These are phyloP conservation scores for Colletotrichum cuscutae DNA, from an alignment of 2,329 filamentous ascomycete species.

Conservation along the genomic window DNA sequence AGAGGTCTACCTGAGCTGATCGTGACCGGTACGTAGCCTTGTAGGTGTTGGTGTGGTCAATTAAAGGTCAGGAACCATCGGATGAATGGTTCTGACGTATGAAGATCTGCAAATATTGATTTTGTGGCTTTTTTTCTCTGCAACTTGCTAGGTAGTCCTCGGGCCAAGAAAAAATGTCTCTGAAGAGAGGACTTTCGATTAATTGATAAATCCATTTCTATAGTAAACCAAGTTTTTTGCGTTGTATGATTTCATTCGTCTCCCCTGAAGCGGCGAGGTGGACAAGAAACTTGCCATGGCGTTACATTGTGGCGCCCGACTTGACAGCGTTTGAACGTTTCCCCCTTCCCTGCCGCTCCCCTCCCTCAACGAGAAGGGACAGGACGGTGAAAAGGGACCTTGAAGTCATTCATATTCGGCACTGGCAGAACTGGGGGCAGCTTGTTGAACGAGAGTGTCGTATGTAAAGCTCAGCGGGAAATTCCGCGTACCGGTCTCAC, in stretches of 20 bases:
- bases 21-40: too few relatives aligned
- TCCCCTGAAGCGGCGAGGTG: neutral
- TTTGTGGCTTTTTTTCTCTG: too few relatives aligned
- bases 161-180: neutral
- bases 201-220: neutral
- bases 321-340: neutral
- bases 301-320: constrained; percentile 1
- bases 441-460: too few relatives aligned
- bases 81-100: neutral
- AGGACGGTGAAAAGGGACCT: neutral
- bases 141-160: neutral
- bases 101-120: constrained; percentile 18
- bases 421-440: too few relatives aligned
- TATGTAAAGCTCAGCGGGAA: too few relatives aligned
- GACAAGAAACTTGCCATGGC: neutral
- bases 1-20: neutral
- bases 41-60: neutral
- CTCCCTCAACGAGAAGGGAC: neutral
- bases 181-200: neutral
- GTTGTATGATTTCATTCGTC: neutral
- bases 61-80: neutral
- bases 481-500: too few relatives aligned
- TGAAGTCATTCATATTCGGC: neutral
- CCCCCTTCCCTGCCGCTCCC: too few relatives aligned
- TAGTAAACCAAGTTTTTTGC: constrained; percentile 4